Evolutionary conservation across 1,284 basidiomycete genomes (phyloP).

Genomic region (Fomitopsis pinicola): DNA sequence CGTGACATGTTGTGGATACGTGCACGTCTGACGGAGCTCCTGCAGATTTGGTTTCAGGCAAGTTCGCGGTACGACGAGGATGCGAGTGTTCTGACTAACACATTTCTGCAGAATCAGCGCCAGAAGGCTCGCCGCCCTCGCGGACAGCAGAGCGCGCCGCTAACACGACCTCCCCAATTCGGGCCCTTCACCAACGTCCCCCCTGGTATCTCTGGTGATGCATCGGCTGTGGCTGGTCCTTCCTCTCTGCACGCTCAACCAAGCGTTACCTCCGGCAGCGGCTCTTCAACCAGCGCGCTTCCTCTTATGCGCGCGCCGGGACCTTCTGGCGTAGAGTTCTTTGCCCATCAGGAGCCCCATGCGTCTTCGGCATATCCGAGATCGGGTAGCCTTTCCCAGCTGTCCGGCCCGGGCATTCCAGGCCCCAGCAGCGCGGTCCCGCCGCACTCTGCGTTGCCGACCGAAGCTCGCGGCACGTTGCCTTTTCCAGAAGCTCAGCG

Average conservation of each 20-base stretch:
- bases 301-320: slow-evolving; percentile 8
- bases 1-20: slow-evolving; percentile 4
- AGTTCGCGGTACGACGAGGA: slow-evolving; percentile 18
- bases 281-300: slow-evolving; percentile 2
- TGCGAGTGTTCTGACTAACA: slow-evolving; percentile 9
- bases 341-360: slow-evolving; percentile 15
- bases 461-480: slow-evolving; percentile 1
- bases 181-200: slow-evolving; percentile 50
- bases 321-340: slow-evolving; percentile 1
- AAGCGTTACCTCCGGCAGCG: slow-evolving; percentile 1
- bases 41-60: slow-evolving; percentile 83
- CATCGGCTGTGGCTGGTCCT: slow-evolving; percentile 9
- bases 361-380: slow-evolving; percentile 16
- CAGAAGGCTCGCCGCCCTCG: slow-evolving; percentile 75
- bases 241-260: not conserved
- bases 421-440: slow-evolving; percentile 31
- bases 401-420: slow-evolving; percentile 63
- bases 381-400: slow-evolving; percentile 20
- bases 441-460: slow-evolving; percentile 7
- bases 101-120: slow-evolving; percentile 59
- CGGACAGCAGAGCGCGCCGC: slow-evolving; percentile 34
- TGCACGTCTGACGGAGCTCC: slow-evolving; percentile 18
- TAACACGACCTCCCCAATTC: slow-evolving; percentile 53
- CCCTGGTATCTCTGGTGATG: slow-evolving; percentile 17
- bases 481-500: not conserved